Evolutionary conservation across 345 rosid species (phyloP).

Genomic region (Mallotus nudiflorus): DNA sequence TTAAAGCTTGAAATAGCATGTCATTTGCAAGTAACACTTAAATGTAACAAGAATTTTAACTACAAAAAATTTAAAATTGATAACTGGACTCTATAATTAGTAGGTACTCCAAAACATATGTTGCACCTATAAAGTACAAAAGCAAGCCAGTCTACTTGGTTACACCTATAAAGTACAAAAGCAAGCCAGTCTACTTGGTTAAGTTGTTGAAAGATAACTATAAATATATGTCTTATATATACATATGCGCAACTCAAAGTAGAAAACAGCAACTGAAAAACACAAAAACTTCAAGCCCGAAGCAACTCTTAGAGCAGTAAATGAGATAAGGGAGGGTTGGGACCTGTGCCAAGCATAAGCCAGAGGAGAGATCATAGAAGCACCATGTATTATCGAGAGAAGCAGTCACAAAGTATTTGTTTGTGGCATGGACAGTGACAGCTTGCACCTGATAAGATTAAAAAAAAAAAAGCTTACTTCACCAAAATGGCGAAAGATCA

Average conservation of each 20-base stretch:
- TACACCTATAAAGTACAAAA: background rate
- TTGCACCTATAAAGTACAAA: background rate
- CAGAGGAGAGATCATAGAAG: constrained; percentile 88
- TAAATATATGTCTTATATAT: background rate
- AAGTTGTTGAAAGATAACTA: background rate
- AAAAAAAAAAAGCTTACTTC: background rate
- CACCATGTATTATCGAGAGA: constrained; percentile 94
- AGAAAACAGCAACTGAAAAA: background rate
- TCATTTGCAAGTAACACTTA: background rate
- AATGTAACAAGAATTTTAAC: too few species aligned
- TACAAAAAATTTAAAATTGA: background rate
- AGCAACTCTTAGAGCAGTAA: background rate
- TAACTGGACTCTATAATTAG: background rate
- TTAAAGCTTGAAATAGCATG: background rate
- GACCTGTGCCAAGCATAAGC: constrained; percentile 90
- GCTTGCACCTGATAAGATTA: constrained; percentile 77
- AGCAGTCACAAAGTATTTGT: constrained; percentile 92
- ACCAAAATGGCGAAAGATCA: constrained; percentile 5
- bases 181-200: background rate
- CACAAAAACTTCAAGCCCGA: background rate
- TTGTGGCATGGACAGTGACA: constrained; percentile 93
- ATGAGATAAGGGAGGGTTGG: constrained; percentile 3
- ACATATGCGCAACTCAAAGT: background rate
- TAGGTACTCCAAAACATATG: background rate
- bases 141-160: background rate